Conservation (phyloP, 345 rosid genomes). For the Erodium maritimum region DNA sequence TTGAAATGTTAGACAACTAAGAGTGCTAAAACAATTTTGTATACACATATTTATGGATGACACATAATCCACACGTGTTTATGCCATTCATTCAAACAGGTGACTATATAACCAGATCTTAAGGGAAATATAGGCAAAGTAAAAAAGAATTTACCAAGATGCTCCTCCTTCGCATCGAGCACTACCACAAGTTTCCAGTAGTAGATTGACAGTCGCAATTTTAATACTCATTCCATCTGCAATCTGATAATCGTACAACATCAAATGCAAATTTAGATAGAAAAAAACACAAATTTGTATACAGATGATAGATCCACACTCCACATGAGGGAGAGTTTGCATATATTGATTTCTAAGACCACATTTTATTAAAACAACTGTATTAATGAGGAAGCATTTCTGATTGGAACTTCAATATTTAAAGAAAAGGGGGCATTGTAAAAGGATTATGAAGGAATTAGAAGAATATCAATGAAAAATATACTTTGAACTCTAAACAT, state of each 20-base stretch:
- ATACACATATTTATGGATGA: background rate
- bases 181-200: conserved; percentile 83
- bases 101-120: background rate
- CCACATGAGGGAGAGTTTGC: background rate
- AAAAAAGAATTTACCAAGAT: conserved; percentile 52
- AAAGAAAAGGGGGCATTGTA: background rate
- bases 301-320: background rate
- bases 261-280: background rate
- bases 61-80: background rate
- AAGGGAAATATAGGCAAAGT: background rate
- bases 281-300: too few species aligned
- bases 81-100: background rate
- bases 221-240: conserved; percentile 98
- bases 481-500: background rate
- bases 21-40: background rate
- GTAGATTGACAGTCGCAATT: conserved; percentile 78
- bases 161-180: conserved; percentile 59
- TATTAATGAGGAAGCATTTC: background rate
- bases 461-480: background rate
- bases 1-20: background rate
- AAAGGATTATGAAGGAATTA: background rate
- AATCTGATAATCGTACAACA: conserved; percentile 38
- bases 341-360: background rate
- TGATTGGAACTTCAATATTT: background rate
- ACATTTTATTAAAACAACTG: background rate